Percentiles rank a stretch among this genome's conserved stretches.
phyloP scores from a whole-genome alignment of 306 rosid genomes.

The Malus sieversii region DNA sequence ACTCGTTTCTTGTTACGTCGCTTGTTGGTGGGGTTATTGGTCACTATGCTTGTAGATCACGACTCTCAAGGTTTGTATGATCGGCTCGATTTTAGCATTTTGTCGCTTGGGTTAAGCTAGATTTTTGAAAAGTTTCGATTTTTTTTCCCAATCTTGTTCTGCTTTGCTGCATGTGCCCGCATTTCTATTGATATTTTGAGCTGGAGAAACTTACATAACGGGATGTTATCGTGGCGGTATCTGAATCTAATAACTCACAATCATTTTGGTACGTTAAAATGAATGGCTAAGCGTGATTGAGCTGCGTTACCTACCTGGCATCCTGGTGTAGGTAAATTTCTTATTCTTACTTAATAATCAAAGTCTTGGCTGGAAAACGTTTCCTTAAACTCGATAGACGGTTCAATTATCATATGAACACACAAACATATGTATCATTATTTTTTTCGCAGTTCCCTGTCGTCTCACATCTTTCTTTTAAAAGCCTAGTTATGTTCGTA shows the following conservation, averaged over 20 bases:
- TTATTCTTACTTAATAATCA: neutral
- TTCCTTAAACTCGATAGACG: too few species aligned
- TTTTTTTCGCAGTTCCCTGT: neutral
- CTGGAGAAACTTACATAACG: too few species aligned
- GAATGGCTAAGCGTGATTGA: too few species aligned
- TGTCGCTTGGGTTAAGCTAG: neutral
- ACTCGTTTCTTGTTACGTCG: constrained; percentile 53
- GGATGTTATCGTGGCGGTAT: too few species aligned
- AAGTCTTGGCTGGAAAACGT: neutral
- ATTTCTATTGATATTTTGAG: neutral
- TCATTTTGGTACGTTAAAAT: too few species aligned
- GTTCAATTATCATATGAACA: neutral
- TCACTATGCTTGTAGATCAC: constrained; percentile 88
- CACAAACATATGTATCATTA: neutral
- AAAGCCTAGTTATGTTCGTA: neutral
- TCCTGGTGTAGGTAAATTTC: neutral
- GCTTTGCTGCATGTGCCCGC: neutral
- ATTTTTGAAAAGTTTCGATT: neutral
- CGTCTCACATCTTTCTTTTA: neutral
- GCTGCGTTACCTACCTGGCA: too few species aligned
- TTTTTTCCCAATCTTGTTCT: neutral
- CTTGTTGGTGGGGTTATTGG: constrained; percentile 85
- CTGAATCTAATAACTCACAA: too few species aligned
- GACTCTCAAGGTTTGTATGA: constrained; percentile 58
- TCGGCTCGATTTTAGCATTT: neutral